These are phyloP conservation scores for Martensiomyces pterosporus DNA, from an alignment of 192 early-diverging fungal genomes.

Conservation along the genomic window DNA sequence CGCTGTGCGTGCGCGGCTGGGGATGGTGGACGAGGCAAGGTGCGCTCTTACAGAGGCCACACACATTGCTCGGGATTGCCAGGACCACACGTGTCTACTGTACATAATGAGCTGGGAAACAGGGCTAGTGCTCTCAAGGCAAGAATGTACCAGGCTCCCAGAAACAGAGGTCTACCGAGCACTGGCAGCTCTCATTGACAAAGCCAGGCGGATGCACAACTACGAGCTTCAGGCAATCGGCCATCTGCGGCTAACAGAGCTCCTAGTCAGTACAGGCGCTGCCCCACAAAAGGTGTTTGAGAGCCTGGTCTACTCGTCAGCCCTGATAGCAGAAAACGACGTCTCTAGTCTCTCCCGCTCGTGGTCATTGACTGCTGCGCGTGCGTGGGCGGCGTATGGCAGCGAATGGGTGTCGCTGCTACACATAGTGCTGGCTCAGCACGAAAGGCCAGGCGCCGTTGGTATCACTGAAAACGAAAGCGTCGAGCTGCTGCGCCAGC, in stretches of 20 bases:
- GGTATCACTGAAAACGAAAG: too few species aligned
- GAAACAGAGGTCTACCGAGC: too few species aligned
- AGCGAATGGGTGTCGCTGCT: constrained; percentile 13
- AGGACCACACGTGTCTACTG: constrained; percentile 33
- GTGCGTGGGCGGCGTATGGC: constrained; percentile 19
- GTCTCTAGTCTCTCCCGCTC: constrained; percentile 9
- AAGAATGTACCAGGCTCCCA: too few species aligned
- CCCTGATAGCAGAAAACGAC: constrained; percentile 18
- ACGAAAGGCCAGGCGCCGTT: neutral
- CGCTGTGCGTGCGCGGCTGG: constrained; percentile 31
- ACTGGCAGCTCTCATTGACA: constrained; percentile 16
- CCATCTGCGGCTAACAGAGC: constrained; percentile 16
- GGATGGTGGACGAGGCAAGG: constrained; percentile 15
- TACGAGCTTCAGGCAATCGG: constrained; percentile 14
- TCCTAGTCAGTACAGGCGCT: constrained; percentile 2
- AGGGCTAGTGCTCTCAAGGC: constrained; percentile 10
- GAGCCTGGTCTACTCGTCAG: constrained; percentile 10
- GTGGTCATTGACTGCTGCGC: constrained; percentile 14
- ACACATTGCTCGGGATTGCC: constrained; percentile 42
- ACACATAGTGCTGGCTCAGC: constrained; percentile 4
- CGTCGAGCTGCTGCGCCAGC: constrained; percentile 3
- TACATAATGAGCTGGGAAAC: constrained; percentile 30
- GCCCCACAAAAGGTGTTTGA: constrained; percentile 8
- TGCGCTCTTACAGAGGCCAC: constrained; percentile 34
- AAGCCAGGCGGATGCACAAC: constrained; percentile 15